phyloP scores from a whole-genome alignment of 345 rosid genomes.

The Triadica sebifera region DNA sequence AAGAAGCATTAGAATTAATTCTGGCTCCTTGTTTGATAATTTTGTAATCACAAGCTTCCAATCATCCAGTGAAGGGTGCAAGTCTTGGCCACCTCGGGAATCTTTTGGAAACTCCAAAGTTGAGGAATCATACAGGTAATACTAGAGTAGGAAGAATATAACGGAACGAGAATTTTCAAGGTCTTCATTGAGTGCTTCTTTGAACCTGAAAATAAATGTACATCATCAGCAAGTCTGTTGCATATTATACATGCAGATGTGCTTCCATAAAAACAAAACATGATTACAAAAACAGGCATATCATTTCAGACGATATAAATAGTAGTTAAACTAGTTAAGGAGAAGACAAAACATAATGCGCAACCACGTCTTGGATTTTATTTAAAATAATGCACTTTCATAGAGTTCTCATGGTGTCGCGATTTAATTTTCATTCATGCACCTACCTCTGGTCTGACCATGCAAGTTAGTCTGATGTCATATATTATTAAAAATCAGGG shows the following conservation, averaged over 20 bases:
- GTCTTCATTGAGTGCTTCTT: slow-evolving; percentile 50
- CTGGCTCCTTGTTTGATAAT: slow-evolving; percentile 73
- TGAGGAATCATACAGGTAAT: slow-evolving; percentile 54
- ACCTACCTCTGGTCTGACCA: no score
- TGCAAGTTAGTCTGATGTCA: no score
- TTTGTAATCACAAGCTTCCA: slow-evolving; percentile 65
- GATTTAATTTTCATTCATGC: no score
- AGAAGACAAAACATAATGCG: no score
- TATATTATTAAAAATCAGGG: no score
- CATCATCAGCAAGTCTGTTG: slow-evolving; percentile 8
- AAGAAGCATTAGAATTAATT: slow-evolving; percentile 63
- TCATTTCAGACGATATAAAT: no score
- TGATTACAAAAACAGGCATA: no score
- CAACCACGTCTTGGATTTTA: no score
- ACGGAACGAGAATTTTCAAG: slow-evolving; percentile 51
- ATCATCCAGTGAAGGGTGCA: slow-evolving; percentile 39
- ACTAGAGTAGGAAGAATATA: slow-evolving; percentile 66
- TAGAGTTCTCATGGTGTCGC: no score
- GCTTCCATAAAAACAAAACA: no score
- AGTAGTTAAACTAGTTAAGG: no score
- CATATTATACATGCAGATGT: slow-evolving; percentile 13
- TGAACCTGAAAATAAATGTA: slow-evolving; percentile 47
- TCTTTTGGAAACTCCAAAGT: slow-evolving; percentile 39
- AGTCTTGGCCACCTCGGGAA: slow-evolving; percentile 30
- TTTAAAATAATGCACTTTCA: no score